phyloP scores from a whole-genome alignment of 306 rosid genomes.

The Alnus rubra region DNA sequence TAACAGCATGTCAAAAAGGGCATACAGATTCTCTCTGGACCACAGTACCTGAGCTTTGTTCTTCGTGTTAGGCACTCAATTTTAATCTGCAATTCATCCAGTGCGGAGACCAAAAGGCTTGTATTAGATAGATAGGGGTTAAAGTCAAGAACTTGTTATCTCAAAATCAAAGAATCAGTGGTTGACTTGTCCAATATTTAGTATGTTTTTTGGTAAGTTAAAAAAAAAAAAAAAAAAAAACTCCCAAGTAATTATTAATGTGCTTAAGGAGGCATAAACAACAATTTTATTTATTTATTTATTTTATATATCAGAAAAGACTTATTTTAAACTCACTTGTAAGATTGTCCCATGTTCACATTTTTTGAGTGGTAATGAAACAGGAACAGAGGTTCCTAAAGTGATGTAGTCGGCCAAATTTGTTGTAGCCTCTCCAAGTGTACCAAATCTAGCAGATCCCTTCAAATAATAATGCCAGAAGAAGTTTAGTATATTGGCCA shows the following conservation, averaged over 20 bases:
- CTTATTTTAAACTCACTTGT: conserved; percentile 34
- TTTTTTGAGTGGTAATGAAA: conserved; percentile 51
- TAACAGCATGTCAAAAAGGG: not conserved
- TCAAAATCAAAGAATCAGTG: not conserved
- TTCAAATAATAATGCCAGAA: conserved; percentile 13
- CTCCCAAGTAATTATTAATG: too few species aligned
- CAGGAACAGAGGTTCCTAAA: conserved; percentile 40
- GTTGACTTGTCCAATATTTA: not conserved
- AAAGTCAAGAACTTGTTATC: not conserved
- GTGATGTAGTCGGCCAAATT: conserved; percentile 40
- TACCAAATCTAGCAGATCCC: conserved; percentile 59
- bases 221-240: too few species aligned
- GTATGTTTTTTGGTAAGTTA: not conserved
- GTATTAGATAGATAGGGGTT: not conserved
- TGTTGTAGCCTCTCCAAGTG: conserved; percentile 55
- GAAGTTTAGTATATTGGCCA: not conserved
- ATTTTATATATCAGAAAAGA: too few species aligned
- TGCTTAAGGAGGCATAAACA: too few species aligned
- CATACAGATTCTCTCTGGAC: not conserved
- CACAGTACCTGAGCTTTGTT: conserved; percentile 20
- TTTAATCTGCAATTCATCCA: conserved; percentile 8
- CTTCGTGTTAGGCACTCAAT: conserved; percentile 30
- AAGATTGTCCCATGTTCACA: conserved; percentile 49
- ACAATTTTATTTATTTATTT: too few species aligned
- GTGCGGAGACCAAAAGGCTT: not conserved